Evolutionary conservation across 495 filamentous ascomycete genomes (phyloP), one percentile per base, ranked within the genome.

Genomic region (Neurospora sp.): DNA sequence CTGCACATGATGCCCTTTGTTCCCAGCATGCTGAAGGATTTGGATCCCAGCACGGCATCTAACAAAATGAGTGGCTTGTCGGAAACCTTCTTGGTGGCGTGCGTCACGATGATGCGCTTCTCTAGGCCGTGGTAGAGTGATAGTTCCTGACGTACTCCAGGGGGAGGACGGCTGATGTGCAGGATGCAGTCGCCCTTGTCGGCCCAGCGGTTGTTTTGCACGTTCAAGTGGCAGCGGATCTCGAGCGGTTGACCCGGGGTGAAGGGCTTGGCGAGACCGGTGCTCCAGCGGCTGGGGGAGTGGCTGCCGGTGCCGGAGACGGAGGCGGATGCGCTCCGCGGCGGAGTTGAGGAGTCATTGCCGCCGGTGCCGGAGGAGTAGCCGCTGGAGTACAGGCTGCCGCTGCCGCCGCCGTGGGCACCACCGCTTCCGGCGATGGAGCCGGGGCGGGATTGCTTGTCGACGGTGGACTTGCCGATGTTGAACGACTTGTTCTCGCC

Each of bases 141-240:
- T 70, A 85, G 77, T 72, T 85, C 85, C 75, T 87, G 88, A 42
- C 85, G 77, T 75, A 87, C 84, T 39, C 88, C 87, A 35, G 86
- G 82, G 44, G 88, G 84, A 1, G 91, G 90, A 10, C 91, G 91
- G 81, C 92, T 90, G 77, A 98, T 94, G 39, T 91, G 92, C 40
- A 99, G 81, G 39, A 90, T 86, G 70, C 94, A 95, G 69, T 92
- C 89, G 72, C 95, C 95, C 85, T 95, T 91, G 77, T 98, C 95
- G 39, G 92, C 89, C 96, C 96, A 99, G 78, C 92, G 93, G 42
- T 90, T 90, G 27, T 89, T 85, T 4, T 89, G 88, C 71, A 95
- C 91, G 49, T 93, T 91, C 20, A 90, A 80, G 81, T 98, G 97
- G 41, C 97, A 87, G 35, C 93, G 89, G 76, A 92, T 92, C 75